A percentile compares a stretch with the other conserved stretches of the same genome.
Conservation (phyloP, 2,329 filamentous ascomycete species). For the Boeremia exigua region DNA sequence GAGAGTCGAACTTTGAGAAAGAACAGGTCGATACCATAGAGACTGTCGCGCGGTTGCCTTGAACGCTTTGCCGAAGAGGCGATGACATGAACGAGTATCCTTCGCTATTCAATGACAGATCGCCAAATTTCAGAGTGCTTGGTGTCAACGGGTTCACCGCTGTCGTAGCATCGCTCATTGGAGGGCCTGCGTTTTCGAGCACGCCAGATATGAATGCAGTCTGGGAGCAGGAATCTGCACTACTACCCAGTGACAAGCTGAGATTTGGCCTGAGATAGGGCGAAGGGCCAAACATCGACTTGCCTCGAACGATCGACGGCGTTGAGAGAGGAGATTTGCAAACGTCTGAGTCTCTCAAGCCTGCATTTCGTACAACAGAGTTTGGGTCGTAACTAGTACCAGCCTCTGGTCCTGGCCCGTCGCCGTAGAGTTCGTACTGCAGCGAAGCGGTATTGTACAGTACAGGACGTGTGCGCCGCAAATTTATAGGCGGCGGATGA, state of each 20-base stretch:
- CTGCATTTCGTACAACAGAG: background rate
- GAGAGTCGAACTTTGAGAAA: slow-evolving; percentile 15
- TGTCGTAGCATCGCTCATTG: background rate
- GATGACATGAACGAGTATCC: background rate
- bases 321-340: background rate
- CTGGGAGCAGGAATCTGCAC: background rate
- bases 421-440: background rate
- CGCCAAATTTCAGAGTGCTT: slow-evolving; percentile 20
- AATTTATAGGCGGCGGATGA: background rate
- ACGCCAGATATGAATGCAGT: background rate
- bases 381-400: background rate
- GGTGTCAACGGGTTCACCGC: slow-evolving; percentile 9
- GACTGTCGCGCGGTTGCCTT: slow-evolving; percentile 14
- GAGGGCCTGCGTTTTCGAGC: background rate
- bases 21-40: slow-evolving; percentile 2
- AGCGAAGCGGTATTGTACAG: background rate
- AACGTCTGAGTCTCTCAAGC: background rate
- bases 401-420: background rate
- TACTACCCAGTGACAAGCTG: background rate
- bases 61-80: background rate
- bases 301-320: slow-evolving; percentile 1
- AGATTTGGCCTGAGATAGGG: background rate
- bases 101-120: slow-evolving; percentile 17
- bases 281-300: slow-evolving; percentile 5
- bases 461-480: background rate